These are phyloP conservation scores for Mucor irregularis DNA, from an alignment of 371 early-diverging fungal species.

Conservation along the genomic window DNA sequence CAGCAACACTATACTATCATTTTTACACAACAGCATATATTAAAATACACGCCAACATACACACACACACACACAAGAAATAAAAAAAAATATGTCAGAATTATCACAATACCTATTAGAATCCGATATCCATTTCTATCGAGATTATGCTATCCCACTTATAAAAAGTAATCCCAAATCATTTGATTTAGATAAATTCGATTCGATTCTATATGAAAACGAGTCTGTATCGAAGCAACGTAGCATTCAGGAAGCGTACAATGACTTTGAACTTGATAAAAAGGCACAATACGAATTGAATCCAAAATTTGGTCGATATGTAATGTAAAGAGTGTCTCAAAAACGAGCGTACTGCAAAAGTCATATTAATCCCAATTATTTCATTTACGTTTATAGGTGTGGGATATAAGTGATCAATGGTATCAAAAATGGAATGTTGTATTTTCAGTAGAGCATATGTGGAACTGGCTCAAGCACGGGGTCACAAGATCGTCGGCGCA, in stretches of 20 bases:
- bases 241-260: conserved; percentile 23
- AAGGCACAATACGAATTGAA: conserved; percentile 43
- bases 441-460: conserved; percentile 47
- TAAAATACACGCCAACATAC: too few species aligned
- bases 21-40: too few species aligned
- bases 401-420: conserved; percentile 51
- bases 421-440: conserved; percentile 49
- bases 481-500: conserved; percentile 16
- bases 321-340: conserved; percentile 18
- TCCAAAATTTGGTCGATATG: conserved; percentile 47
- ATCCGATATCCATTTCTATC: conserved; percentile 39
- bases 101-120: conserved; percentile 35
- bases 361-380: not conserved
- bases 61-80: not conserved
- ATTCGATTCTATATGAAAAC: conserved; percentile 18
- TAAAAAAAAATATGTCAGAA: conserved; percentile 7
- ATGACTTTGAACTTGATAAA: conserved; percentile 30
- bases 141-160: conserved; percentile 36
- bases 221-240: conserved; percentile 7
- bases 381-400: conserved; percentile 30
- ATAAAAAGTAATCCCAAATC: conserved; percentile 23
- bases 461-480: conserved; percentile 38
- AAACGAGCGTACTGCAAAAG: not conserved
- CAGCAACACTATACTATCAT: too few species aligned
- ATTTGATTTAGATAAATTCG: conserved; percentile 43